These are phyloP conservation scores for Amaranthus tricolor DNA, from an alignment of 179 eudicot genomes.

Conservation along the genomic window DNA sequence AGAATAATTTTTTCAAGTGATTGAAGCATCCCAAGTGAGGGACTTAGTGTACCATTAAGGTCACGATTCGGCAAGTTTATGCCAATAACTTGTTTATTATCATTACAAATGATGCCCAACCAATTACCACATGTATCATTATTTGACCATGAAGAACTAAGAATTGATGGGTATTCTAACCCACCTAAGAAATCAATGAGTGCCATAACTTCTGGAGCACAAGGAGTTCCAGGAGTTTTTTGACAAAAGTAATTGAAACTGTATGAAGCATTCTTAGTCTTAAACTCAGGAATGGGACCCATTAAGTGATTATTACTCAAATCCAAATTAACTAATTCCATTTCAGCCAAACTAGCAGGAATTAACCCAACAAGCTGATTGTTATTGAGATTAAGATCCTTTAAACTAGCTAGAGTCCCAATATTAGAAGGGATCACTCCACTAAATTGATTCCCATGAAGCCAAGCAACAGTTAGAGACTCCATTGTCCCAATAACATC, in stretches of 20 bases:
- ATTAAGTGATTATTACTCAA: conserved; percentile 78
- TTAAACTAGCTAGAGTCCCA: conserved; percentile 48
- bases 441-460: conserved; percentile 82
- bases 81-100: conserved; percentile 42
- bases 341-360: conserved; percentile 59
- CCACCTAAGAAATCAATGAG: conserved; percentile 67
- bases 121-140: conserved; percentile 75
- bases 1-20: conserved; percentile 55
- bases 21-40: conserved; percentile 57
- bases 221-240: conserved; percentile 43
- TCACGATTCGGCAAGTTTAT: conserved; percentile 59
- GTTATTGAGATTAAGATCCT: conserved; percentile 63
- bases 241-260: conserved; percentile 64
- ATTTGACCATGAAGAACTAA: conserved; percentile 70
- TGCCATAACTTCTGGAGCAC: conserved; percentile 71
- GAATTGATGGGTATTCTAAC: conserved; percentile 60
- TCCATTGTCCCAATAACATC: conserved; percentile 65
- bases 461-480: conserved; percentile 77
- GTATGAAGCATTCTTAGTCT: conserved; percentile 51
- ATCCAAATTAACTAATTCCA: conserved; percentile 53
- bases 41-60: conserved; percentile 72
- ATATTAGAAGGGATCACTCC: conserved; percentile 64
- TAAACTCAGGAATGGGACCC: conserved; percentile 77
- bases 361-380: conserved; percentile 75
- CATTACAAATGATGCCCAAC: conserved; percentile 71